Evolutionary conservation across 192 early-diverging fungal genomes (phyloP).

Genomic region (Globomyces pollinis-pini): DNA sequence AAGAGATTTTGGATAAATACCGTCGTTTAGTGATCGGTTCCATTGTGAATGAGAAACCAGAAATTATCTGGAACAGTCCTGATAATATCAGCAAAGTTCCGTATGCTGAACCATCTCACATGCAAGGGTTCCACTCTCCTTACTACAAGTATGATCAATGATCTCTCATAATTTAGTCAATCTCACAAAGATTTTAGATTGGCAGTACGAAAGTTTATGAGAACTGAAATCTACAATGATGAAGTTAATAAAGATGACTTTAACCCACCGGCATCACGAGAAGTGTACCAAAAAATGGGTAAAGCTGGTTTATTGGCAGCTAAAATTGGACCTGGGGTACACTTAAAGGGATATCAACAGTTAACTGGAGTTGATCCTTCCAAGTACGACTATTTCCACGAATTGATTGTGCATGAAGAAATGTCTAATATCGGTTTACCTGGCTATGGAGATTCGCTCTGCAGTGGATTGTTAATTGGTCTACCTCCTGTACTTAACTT

Average conservation of each 20-base stretch:
- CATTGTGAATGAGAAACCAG: conserved; percentile 4
- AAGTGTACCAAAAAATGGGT: conserved; percentile 13
- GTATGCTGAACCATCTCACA: conserved; percentile 10
- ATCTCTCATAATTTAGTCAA: conserved; percentile 9
- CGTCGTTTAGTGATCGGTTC: conserved; percentile 10
- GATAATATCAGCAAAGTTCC: conserved; percentile 13
- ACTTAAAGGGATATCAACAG: not conserved
- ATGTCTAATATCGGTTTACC: not conserved
- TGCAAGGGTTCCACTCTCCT: conserved; percentile 18
- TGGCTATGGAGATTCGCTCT: conserved; percentile 12
- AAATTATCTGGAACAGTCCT: conserved; percentile 5
- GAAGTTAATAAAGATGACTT: not conserved
- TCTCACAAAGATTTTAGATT: conserved; percentile 11
- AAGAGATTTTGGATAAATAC: conserved; percentile 21
- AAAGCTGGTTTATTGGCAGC: conserved; percentile 1
- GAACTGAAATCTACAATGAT: conserved; percentile 11
- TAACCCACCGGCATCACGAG: not conserved
- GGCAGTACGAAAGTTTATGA: conserved; percentile 8
- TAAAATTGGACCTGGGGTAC: conserved; percentile 8
- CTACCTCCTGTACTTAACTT: conserved; percentile 37
- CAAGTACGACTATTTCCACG: conserved; percentile 18
- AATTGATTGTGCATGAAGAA: conserved; percentile 15
- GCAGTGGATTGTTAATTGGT: conserved; percentile 29
- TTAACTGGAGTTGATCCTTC: conserved; percentile 6
- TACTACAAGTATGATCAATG: conserved; percentile 12